Evolutionary conservation across 2,329 filamentous ascomycete genomes (phyloP).

Genomic region (Teratosphaeria epicoccoides): DNA sequence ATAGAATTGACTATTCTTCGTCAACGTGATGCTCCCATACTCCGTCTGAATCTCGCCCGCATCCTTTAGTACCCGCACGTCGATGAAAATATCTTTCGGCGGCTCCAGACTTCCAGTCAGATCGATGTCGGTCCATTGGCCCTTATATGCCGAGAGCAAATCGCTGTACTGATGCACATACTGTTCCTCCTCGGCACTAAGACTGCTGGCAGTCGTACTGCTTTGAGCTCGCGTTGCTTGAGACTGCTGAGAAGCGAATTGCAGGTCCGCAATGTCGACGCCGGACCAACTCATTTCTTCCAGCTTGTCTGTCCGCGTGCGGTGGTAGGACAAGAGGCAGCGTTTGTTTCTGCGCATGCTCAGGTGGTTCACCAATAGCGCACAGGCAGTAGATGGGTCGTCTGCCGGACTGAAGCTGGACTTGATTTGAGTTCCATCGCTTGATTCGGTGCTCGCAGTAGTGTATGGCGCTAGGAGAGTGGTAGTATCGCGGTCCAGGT

Average conservation of each 20-base stretch:
- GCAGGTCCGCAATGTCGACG: constrained; percentile 64
- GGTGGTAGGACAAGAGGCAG: constrained; percentile 88
- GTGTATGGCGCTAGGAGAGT: constrained; percentile 72
- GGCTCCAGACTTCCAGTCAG: constrained; percentile 88
- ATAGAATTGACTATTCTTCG: constrained; percentile 97
- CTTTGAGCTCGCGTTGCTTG: constrained; percentile 39
- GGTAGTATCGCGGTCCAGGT: constrained; percentile 76
- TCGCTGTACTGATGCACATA: constrained; percentile 89
- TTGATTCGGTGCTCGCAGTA: constrained; percentile 28
- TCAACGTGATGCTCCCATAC: constrained; percentile 95
- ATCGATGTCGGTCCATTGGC: constrained; percentile 96
- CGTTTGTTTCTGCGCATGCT: constrained; percentile 95
- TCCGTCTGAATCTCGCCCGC: constrained; percentile 98
- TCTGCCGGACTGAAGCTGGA: constrained; percentile 75
- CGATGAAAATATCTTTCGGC: constrained; percentile 91
- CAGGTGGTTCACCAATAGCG: constrained; percentile 83
- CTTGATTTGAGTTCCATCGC: constrained; percentile 32
- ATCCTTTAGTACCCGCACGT: constrained; percentile 90
- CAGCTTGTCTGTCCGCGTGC: constrained; percentile 77
- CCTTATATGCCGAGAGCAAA: constrained; percentile 89
- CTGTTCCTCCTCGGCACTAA: constrained; percentile 93
- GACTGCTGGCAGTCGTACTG: constrained; percentile 19
- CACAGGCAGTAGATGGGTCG: constrained; percentile 75
- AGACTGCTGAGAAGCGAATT: constrained; percentile 12
- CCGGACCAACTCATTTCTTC: constrained; percentile 92